phyloP scores from a whole-genome alignment of 768 basidiomycete genomes.

The Suillus fuscotomentosus region DNA sequence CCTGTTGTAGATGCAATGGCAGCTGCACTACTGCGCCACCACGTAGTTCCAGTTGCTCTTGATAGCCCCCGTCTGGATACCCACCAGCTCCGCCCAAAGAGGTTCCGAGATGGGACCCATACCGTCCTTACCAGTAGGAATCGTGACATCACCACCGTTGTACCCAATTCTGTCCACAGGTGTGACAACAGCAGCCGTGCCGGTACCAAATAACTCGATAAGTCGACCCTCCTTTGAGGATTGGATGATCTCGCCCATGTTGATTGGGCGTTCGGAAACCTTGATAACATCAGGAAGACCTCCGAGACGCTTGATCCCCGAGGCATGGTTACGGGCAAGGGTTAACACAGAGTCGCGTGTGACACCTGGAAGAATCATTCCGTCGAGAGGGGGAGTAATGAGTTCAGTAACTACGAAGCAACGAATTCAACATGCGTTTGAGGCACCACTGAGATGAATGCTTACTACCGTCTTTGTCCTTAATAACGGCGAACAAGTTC shows the following conservation, averaged over 20 bases:
- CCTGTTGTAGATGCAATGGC: not conserved
- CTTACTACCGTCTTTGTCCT: conserved; percentile 63
- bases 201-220: conserved; percentile 50
- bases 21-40: conserved; percentile 29
- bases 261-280: conserved; percentile 68
- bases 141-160: conserved; percentile 48
- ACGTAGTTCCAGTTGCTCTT: conserved; percentile 78
- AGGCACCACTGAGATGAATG: conserved; percentile 3
- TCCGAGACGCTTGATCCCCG: conserved; percentile 42
- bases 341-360: conserved; percentile 53
- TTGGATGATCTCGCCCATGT: conserved; percentile 71
- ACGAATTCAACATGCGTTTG: not conserved
- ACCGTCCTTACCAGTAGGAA: conserved; percentile 64
- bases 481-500: conserved; percentile 87
- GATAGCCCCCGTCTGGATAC: conserved; percentile 75
- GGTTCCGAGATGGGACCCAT: conserved; percentile 67
- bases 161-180: conserved; percentile 58
- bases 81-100: conserved; percentile 48
- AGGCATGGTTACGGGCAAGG: conserved; percentile 56
- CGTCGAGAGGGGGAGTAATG: conserved; percentile 64
- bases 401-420: conserved; percentile 45
- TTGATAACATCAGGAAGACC: conserved; percentile 55
- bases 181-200: conserved; percentile 53
- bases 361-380: conserved; percentile 68
- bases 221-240: conserved; percentile 41